Evolutionary conservation across 1,284 basidiomycete genomes (phyloP), one percentile per base, ranked within the genome.

Genomic region (Thelephora terrestris): DNA sequence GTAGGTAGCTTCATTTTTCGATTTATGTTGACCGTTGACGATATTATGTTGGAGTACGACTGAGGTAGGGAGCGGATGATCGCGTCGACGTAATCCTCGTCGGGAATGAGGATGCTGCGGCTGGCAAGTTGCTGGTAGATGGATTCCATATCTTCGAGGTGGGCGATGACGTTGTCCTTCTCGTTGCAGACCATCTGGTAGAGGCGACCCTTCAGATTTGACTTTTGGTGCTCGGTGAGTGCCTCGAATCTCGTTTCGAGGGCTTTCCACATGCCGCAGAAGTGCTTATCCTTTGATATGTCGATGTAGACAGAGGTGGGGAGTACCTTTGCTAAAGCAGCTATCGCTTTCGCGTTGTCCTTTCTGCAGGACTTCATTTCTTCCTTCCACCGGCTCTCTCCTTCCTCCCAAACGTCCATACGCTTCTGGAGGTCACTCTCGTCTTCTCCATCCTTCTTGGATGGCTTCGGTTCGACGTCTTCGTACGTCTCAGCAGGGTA

Each of bases 61-160:
- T 44, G 32, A 9, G 60, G 60, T 32, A 61, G 50, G 18, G 57
- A 61, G 9, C 54, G 48, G 29, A 61, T 48, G 37, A 64, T 52
- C n/a, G 58, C 53, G 9, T 55, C 51, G 32, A 47, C 46, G 47
- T 55, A 61, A 23, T 61, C 60, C 10, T 49, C 42, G 40, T 62
- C 52, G n/a, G 48, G 43, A 25, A 59, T 39, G 21, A 47, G n/a
- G 9, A 46, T 49, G 10, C 55, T 56, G 43, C 56, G 52, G 21
- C 50, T 47, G 0, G 55, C 46, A 10, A 61, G 51, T 34, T 53
- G 46, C 49, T 59, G 54, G 27, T 50, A 50, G 43, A 56, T 18
- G 21, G 47, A 44, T 14, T 43, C 20, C 42, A 64, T 49, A 16
- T 53, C 48, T 20, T 56, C 52, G 44, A 63, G 53, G 52, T 62